Conservation (phyloP, 345 rosid genomes). For the Pseudoturritis turrita region DNA sequence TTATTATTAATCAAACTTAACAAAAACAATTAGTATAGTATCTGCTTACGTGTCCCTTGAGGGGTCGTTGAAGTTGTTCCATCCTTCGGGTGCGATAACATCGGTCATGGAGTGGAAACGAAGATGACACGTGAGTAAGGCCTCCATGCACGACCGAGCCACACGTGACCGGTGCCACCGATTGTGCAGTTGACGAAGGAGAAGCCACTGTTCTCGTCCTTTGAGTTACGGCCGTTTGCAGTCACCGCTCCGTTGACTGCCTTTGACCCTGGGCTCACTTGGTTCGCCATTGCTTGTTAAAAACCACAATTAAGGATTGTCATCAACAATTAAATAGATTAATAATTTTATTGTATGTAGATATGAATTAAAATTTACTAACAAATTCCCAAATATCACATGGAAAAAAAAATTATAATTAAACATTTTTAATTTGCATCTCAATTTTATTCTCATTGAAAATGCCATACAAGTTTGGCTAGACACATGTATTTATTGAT, state of each 20-base stretch:
- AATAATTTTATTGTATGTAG: no score
- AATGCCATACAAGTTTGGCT: no score
- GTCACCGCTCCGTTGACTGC: constrained; percentile 72
- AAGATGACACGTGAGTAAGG: constrained; percentile 80
- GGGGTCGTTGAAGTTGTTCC: constrained; percentile 87
- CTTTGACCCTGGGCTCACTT: constrained; percentile 59
- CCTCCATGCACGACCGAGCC: constrained; percentile 93
- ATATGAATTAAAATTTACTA: no score
- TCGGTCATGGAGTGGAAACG: constrained; percentile 60
- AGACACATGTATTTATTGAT: no score
- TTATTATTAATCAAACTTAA: neutral
- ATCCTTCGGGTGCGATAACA: constrained; percentile 77
- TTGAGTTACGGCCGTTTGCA: constrained; percentile 69
- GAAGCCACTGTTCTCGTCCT: constrained; percentile 75
- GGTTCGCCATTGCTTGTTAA: constrained; percentile 81
- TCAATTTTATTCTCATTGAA: no score
- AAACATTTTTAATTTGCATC: no score
- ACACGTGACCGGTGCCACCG: constrained; percentile 80
- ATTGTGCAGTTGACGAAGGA: constrained; percentile 55
- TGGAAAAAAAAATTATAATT: no score
- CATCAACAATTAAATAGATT: no score
- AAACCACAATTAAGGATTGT: no score
- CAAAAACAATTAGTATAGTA: no score
- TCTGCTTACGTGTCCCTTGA: constrained; percentile 66
- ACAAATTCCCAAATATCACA: no score